Evolutionary conservation across 1,284 basidiomycete genomes (phyloP).

Genomic region (Ganoderma sinense): DNA sequence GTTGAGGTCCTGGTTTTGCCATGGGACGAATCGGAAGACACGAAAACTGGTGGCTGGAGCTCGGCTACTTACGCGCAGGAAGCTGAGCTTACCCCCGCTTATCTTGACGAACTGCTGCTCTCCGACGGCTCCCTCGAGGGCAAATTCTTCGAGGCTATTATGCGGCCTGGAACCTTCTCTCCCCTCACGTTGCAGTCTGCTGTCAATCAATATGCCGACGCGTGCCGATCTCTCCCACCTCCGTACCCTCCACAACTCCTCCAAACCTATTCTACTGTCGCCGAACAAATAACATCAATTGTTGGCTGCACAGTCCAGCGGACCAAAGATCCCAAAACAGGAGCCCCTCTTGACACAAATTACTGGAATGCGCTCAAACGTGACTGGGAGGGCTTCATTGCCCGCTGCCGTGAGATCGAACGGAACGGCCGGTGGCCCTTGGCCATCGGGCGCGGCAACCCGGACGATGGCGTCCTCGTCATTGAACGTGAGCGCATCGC

Average conservation of each 20-base stretch:
- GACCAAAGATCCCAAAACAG: constrained; percentile 78
- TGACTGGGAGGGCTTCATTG: constrained; percentile 94
- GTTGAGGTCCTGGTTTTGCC: constrained; percentile 63
- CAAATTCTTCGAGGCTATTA: constrained; percentile 83
- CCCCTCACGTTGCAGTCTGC: constrained; percentile 80
- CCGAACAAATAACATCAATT: constrained; percentile 81
- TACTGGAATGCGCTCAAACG: constrained; percentile 87
- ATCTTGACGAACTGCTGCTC: constrained; percentile 84
- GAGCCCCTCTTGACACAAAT: constrained; percentile 77
- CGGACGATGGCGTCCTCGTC: constrained; percentile 62
- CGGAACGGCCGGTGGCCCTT: constrained; percentile 87
- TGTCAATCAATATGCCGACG: constrained; percentile 81
- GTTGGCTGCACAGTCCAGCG: constrained; percentile 87
- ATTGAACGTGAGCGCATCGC: constrained; percentile 83
- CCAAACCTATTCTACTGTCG: constrained; percentile 69
- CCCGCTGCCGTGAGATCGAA: constrained; percentile 87
- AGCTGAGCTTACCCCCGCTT: constrained; percentile 82
- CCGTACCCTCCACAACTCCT: constrained; percentile 61
- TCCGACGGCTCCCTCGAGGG: constrained; percentile 76
- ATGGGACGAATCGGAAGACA: constrained; percentile 42
- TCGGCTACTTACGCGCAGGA: constrained; percentile 66
- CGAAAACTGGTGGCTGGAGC: constrained; percentile 54
- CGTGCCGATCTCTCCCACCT: constrained; percentile 72
- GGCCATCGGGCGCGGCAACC: constrained; percentile 61
- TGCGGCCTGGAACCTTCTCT: constrained; percentile 90